phyloP scores from a whole-genome alignment of 805 yeast species.

The Komagataella mondaviorum region DNA sequence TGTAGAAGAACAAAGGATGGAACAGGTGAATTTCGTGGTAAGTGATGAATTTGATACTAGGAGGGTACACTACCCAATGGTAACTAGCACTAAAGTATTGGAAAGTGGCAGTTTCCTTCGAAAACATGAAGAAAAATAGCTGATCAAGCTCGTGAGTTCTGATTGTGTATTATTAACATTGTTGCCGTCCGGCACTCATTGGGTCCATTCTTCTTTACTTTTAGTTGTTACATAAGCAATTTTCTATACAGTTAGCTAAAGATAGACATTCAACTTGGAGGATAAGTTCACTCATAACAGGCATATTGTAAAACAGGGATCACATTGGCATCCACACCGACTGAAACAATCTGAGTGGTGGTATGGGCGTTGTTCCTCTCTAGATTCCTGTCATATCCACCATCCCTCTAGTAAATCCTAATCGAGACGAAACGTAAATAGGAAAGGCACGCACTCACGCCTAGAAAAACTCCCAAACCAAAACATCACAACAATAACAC shows the following conservation, averaged over 20 bases:
- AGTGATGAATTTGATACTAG: background rate
- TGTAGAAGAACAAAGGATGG: background rate
- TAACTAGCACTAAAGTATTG: background rate
- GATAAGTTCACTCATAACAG: background rate
- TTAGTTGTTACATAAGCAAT: background rate
- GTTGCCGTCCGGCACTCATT: too few species aligned
- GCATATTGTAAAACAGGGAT: too few species aligned
- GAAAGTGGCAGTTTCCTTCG: background rate
- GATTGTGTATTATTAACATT: too few species aligned
- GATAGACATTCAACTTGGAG: background rate
- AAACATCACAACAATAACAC: background rate
- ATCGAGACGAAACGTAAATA: slow-evolving; percentile 6
- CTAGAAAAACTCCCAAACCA: background rate
- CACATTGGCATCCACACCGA: background rate
- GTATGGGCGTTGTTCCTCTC: background rate
- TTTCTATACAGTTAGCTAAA: background rate
- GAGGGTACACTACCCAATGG: background rate
- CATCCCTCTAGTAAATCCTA: slow-evolving; percentile 6
- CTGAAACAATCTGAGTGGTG: background rate
- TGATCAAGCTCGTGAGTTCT: too few species aligned
- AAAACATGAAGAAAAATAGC: background rate
- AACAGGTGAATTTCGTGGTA: background rate
- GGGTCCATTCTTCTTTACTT: background rate
- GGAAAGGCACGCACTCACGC: background rate
- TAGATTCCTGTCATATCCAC: slow-evolving; percentile 3